Conservation (phyloP, 345 rosid species). For the Nasturtium officinale region DNA sequence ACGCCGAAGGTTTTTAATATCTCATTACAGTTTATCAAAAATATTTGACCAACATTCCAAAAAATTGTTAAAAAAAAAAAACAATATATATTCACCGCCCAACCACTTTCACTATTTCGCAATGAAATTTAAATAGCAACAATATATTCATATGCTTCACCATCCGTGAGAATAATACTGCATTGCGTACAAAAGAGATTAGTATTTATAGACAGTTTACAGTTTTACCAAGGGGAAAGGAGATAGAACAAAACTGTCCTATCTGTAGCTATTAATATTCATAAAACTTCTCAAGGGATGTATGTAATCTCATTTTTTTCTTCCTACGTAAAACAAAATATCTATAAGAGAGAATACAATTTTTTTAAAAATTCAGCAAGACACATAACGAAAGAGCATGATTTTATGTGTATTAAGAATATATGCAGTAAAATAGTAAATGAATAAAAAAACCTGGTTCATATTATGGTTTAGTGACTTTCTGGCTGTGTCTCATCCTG, state of each 20-base stretch:
- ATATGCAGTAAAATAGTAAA: not conserved
- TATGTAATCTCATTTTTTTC: constrained; percentile 7
- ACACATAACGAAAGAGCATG: constrained; percentile 22
- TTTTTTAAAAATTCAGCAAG: not conserved
- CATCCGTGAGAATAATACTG: not conserved
- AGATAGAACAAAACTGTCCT: constrained; percentile 17
- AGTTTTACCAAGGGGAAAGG: not conserved
- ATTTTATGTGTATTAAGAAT: constrained; percentile 17
- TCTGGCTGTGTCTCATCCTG: constrained; percentile 56
- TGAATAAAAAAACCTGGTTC: constrained; percentile 18
- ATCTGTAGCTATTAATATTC: not conserved
- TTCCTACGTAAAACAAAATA: not conserved
- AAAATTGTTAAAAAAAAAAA: too few species aligned
- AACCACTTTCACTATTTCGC: not conserved
- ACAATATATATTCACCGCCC: not conserved
- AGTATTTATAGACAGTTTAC: constrained; percentile 9
- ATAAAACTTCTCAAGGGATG: not conserved
- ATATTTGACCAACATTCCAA: not conserved
- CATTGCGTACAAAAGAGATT: not conserved
- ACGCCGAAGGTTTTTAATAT: not conserved
- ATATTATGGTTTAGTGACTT: constrained; percentile 26
- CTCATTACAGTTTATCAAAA: not conserved
- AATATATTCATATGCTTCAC: constrained; percentile 6
- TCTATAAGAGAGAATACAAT: not conserved
- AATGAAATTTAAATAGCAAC: not conserved